A percentile compares a stretch with the other conserved stretches of the same genome.
phyloP scores from a whole-genome alignment of 129 eudicot species.

The Flaveria linearis region DNA sequence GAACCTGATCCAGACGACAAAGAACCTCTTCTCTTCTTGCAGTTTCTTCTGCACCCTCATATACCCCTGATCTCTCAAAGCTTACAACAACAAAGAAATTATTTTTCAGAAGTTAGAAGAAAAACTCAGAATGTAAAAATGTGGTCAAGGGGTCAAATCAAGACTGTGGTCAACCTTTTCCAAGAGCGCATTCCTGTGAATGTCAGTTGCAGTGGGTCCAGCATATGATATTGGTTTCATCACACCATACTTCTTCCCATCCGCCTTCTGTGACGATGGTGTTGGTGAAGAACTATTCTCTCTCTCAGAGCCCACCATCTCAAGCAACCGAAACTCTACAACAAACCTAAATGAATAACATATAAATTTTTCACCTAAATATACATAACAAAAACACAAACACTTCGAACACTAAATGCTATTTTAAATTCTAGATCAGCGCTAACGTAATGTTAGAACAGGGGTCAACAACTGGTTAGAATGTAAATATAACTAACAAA shows the following conservation, averaged over 20 bases:
- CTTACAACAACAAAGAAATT: constrained; percentile 26
- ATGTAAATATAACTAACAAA: not conserved
- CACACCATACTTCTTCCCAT: constrained; percentile 36
- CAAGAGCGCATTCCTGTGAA: constrained; percentile 39
- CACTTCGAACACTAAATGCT: too few relatives aligned
- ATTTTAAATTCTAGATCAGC: too few relatives aligned
- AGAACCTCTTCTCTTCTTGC: constrained; percentile 46
- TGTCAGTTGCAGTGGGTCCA: constrained; percentile 39
- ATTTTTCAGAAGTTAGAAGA: constrained; percentile 10
- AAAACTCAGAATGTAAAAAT: not conserved
- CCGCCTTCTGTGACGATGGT: constrained; percentile 31
- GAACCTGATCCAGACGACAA: constrained; percentile 38
- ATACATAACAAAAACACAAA: too few relatives aligned
- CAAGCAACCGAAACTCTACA: constrained; percentile 38
- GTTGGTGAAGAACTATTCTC: constrained; percentile 32
- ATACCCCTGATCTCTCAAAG: constrained; percentile 37
- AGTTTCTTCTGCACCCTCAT: too few relatives aligned
- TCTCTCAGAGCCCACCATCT: constrained; percentile 49
- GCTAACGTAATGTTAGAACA: too few relatives aligned
- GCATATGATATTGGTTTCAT: constrained; percentile 42
- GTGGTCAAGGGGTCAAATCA: not conserved
- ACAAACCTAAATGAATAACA: constrained; percentile 39
- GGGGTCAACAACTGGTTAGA: not conserved
- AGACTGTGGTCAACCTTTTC: constrained; percentile 34
- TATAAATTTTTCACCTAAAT: constrained; percentile 26